Evolutionary conservation across 2,329 filamentous ascomycete genomes (phyloP), one percentile per base, ranked within the genome.

Genomic region (Colletotrichum lupini): DNA sequence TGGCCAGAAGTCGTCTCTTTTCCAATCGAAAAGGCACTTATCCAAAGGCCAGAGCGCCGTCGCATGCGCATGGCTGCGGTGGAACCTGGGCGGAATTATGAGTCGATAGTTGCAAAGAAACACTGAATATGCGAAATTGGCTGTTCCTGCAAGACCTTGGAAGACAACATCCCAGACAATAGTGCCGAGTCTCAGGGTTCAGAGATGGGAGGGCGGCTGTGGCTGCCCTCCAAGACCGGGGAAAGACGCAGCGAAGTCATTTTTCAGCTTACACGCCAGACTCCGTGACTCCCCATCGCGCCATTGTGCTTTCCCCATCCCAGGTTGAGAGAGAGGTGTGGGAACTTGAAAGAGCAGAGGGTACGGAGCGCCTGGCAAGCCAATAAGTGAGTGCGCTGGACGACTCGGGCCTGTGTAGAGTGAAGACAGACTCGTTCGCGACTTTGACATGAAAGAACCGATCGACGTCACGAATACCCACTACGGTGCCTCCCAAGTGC

Each of bases 381-480:
- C 49, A 37, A 37, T 26, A 42, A 24, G 8, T 12, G 26, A 61
- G 28, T 65, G 35, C 30, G 46, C 24, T n/a, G 30, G 28, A n/a
- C 32, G 46, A 26, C 59, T 60, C 56, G 55, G 60, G 22, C 53
- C 46, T 37, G 55, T 37, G 46, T 4, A 63, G 22, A 28, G 12
- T 28, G 55, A 5, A 63, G 22, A 28, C 19, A 65, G 42, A 73
- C 55, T 73, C 46, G 67, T 46, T 62, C 46, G 26, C 35, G n/a
- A 28, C 53, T 46, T 59, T 69, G 53, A 35, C 53, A 30, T 70
- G 60, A 71, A 71, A 70, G 67, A 71, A 73, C 35, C 61, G 67
- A 73, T 73, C 71, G 55, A 73, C 71, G 71, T 73, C 71, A 73
- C 61, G 35, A 57, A 58, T 61, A 65, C 71, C 60, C 71, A 71